Conservation (phyloP, 257 asterid species). For the Coffea canephora region DNA sequence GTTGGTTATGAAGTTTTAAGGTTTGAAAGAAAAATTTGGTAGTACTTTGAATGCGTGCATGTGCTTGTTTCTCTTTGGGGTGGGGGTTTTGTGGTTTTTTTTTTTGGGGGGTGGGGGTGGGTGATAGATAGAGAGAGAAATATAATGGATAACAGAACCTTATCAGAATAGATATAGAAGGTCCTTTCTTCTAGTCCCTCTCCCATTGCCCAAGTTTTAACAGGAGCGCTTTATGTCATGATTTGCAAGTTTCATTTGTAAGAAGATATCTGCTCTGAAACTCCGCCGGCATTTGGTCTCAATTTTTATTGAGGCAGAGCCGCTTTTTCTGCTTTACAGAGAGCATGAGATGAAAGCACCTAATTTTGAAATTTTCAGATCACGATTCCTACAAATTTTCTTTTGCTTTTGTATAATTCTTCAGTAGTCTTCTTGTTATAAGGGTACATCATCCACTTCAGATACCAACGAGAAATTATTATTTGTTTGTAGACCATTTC, state of each 20-base stretch:
- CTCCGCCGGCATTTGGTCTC: neutral
- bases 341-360: neutral
- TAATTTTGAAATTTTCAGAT: too few relatives aligned
- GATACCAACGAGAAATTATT: neutral
- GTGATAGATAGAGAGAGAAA: neutral
- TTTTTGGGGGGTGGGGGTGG: too few relatives aligned
- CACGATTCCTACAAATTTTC: neutral
- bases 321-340: neutral
- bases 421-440: neutral
- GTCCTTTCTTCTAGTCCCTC: neutral
- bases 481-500: neutral
- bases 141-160: neutral
- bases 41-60: neutral
- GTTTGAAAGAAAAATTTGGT: neutral
- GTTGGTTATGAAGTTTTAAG: neutral
- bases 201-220: neutral
- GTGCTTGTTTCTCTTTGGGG: neutral
- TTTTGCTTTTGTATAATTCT: neutral
- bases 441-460: neutral
- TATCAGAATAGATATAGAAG: neutral
- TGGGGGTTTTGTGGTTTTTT: too few relatives aligned
- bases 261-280: neutral
- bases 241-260: neutral
- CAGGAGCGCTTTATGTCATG: neutral
- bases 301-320: neutral